These are phyloP conservation scores for Iris pallida DNA, from an alignment of 116 monocot genomes.

Conservation along the genomic window DNA sequence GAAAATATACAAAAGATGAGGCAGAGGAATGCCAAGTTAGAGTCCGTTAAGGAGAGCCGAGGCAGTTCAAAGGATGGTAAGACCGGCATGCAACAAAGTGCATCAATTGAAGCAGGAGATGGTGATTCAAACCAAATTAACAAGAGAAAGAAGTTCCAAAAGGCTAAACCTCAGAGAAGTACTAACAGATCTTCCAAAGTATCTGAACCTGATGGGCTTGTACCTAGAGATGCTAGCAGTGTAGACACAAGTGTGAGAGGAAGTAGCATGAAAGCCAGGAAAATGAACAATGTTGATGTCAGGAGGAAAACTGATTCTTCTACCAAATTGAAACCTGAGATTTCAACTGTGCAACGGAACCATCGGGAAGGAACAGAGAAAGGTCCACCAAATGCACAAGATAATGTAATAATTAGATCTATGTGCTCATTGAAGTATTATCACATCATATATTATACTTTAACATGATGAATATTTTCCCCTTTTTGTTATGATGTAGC, in stretches of 20 bases:
- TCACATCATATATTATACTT: not conserved
- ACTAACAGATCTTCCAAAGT: conserved; percentile 11
- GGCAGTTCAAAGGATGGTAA: conserved; percentile 14
- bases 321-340: conserved; percentile 8
- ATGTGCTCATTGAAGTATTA: too few relatives aligned
- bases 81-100: not conserved
- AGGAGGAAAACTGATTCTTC: conserved; percentile 14
- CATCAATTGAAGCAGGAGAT: conserved; percentile 5
- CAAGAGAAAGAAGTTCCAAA: conserved; percentile 18
- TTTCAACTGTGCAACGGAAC: not conserved
- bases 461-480: not conserved
- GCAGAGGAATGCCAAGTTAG: conserved; percentile 32
- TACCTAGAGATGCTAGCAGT: not conserved
- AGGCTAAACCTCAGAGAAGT: conserved; percentile 18
- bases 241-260: conserved; percentile 1
- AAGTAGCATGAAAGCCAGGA: not conserved
- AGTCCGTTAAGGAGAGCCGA: conserved; percentile 16
- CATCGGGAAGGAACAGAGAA: conserved; percentile 1
- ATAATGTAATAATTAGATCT: conserved; percentile 6
- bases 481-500: conserved; percentile 10
- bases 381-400: conserved; percentile 2
- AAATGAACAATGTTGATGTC: conserved; percentile 2
- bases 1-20: conserved; percentile 63
- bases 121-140: not conserved
- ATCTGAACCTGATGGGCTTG: conserved; percentile 6